phyloP scores from a whole-genome alignment of 2,329 filamentous ascomycete species.

The Pseudocercospora ulei region DNA sequence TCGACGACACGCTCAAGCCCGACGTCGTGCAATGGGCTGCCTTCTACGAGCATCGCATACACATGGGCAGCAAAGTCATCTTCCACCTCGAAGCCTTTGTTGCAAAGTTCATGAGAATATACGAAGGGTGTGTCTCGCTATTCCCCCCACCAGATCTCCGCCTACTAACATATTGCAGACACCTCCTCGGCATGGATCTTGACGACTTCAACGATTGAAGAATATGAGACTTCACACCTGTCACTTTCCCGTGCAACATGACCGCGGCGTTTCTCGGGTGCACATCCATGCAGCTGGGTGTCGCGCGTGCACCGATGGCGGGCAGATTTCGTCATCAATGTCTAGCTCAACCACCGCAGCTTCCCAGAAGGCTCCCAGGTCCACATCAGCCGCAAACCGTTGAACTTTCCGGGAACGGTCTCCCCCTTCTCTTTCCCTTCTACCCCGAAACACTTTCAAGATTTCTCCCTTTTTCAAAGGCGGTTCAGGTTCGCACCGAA shows the following conservation, averaged over 20 bases:
- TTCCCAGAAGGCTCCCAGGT: constrained; percentile 1
- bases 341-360: constrained; percentile 9
- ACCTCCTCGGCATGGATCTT: constrained; percentile 69
- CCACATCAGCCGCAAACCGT: not conserved
- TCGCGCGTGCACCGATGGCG: too few relatives aligned
- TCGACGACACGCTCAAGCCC: constrained; percentile 80
- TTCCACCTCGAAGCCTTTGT: constrained; percentile 98
- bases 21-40: constrained; percentile 94
- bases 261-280: constrained; percentile 27
- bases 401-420: not conserved
- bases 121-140: constrained; percentile 69
- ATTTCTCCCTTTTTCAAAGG: constrained; percentile 7
- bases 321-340: constrained; percentile 10
- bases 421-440: not conserved
- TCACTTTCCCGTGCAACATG: constrained; percentile 16
- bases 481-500: constrained; percentile 4
- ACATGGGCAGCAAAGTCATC: constrained; percentile 80
- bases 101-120: constrained; percentile 93
- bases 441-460: not conserved
- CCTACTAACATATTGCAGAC: constrained; percentile 32
- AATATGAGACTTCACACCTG: constrained; percentile 11
- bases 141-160: not conserved
- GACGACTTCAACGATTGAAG: constrained; percentile 40
- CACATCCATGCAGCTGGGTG: constrained; percentile 4
- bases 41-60: constrained; percentile 93